These are phyloP conservation scores for Neoboletus subvelutipes DNA, from an alignment of 768 basidiomycete species.

Conservation along the genomic window DNA sequence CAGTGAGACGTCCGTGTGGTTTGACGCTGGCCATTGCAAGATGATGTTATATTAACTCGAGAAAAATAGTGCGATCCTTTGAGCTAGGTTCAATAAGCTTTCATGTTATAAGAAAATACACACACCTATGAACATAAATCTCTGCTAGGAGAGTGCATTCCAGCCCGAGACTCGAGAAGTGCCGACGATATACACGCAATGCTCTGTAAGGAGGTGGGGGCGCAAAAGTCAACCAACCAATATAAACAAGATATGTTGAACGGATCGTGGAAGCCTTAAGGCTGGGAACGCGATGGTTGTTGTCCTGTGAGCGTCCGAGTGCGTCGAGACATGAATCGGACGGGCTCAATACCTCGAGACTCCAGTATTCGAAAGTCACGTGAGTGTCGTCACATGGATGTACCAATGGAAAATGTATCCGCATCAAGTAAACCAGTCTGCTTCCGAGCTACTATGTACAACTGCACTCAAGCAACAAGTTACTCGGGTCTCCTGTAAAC, in stretches of 20 bases:
- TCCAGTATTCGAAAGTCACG: conserved; percentile 23
- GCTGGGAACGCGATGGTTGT: conserved; percentile 7
- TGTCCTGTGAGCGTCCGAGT: conserved; percentile 10
- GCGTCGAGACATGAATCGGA: conserved; percentile 26
- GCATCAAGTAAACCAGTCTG: not conserved
- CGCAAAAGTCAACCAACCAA: conserved; percentile 11
- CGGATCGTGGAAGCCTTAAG: conserved; percentile 9
- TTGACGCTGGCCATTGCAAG: conserved; percentile 26
- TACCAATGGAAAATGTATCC: conserved; percentile 13
- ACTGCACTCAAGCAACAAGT: not conserved
- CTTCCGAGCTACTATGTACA: not conserved
- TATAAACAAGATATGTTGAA: conserved; percentile 26
- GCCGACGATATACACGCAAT: conserved; percentile 15
- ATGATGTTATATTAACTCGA: conserved; percentile 8
- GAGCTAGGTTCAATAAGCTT: conserved; percentile 1
- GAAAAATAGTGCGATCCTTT: conserved; percentile 14
- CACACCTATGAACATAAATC: conserved; percentile 25
- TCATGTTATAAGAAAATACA: not conserved
- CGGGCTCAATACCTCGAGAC: conserved; percentile 15
- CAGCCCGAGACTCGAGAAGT: conserved; percentile 13
- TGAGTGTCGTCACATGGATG: conserved; percentile 12
- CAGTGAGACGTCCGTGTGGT: conserved; percentile 8
- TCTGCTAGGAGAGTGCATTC: conserved; percentile 22
- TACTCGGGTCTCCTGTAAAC: not conserved
- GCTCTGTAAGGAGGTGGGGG: conserved; percentile 3